Evolutionary conservation across 2,329 filamentous ascomycete genomes (phyloP), one percentile per base, ranked within the genome.

Genomic region (Colletotrichum tanaceti): DNA sequence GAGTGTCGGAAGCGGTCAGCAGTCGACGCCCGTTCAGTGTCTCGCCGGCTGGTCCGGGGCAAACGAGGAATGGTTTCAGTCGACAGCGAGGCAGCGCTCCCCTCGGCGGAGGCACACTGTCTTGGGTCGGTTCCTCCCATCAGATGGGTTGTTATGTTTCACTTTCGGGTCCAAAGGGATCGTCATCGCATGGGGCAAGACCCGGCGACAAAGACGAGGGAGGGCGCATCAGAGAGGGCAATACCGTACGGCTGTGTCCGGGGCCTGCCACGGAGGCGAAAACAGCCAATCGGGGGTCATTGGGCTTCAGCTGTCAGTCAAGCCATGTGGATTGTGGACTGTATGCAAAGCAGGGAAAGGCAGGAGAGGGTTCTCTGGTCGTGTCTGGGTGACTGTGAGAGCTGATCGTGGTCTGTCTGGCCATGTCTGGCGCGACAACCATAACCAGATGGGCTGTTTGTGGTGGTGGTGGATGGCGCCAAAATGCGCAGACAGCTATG

Each of bases 111-210:
- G 28, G 24, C 52, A 55, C 61, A 60, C 50, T 68, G 65, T 58
- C 60, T 7, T 28, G 28, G 28, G 28, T 54, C 38, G 32, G 22
- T 24, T 28, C 16, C 41, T 57, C 24, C 62, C 62, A 60, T 28
- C 7, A 52, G 65, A 57, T 57, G 55, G 65, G n/a, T 50, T 68
- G 55, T 68, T 68, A 57, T 68, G 65, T n/a, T n/a, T n/a, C n/a
- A n/a, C n/a, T 68, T 68, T 68, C 65, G 62, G 57, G 20, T 68
- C 55, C 52, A 65, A 10, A 57, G 50, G 50, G 24, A 38, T 55
- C 62, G 50, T 39, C 62, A 38, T 38, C 62, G 43, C 58, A 35
- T 47, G n/a, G 43, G 44, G 41, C 11, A 52, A 50, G 32, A 32
- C n/a, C n/a, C n/a, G n/a, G n/a, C 44, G 20, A 68, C 44, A 65